Conservation (phyloP, 225 moss, liverwort and hornwort species). For the Rhytidiadelphus loreus region DNA sequence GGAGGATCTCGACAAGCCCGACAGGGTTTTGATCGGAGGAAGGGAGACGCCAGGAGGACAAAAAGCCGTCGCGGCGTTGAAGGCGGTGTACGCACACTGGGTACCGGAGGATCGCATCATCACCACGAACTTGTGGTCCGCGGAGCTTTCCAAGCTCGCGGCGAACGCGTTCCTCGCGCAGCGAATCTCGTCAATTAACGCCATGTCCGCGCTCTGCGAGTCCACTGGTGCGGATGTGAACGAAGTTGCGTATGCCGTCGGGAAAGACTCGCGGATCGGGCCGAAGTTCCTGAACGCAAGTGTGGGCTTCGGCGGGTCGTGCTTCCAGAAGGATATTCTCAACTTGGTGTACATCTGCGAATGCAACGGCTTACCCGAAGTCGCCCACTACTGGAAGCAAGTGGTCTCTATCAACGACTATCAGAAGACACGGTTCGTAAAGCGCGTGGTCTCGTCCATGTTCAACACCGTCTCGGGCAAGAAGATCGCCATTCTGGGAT, state of each 20-base stretch:
- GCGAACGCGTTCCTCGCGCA: constrained; percentile 88
- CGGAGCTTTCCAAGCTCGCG: constrained; percentile 91
- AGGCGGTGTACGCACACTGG: constrained; percentile 94
- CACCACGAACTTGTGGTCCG: constrained; percentile 87
- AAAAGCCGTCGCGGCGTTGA: constrained; percentile 64
- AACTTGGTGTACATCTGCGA: constrained; percentile 93
- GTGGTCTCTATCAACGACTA: constrained; percentile 92
- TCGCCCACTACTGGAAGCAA: constrained; percentile 88
- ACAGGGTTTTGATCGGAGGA: constrained; percentile 79
- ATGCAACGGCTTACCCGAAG: constrained; percentile 79
- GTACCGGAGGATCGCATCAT: constrained; percentile 74
- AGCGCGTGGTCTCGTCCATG: constrained; percentile 88
- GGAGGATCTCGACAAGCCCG: constrained; percentile 70
- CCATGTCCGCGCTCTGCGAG: constrained; percentile 88
- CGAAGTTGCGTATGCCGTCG: constrained; percentile 72
- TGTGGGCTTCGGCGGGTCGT: constrained; percentile 83
- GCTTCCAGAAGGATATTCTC: constrained; percentile 92
- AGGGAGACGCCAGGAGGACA: constrained; percentile 62
- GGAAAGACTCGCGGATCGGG: constrained; percentile 74
- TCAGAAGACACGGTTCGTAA: constrained; percentile 82
- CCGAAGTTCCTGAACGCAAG: constrained; percentile 63
- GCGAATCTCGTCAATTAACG: constrained; percentile 78
- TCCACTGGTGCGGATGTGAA: constrained; percentile 80
- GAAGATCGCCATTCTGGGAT: constrained; percentile 76
- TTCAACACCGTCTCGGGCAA: constrained; percentile 91